Evolutionary conservation across 805 yeast genomes (phyloP).

Genomic region (Helenozyma baotianmanensis): DNA sequence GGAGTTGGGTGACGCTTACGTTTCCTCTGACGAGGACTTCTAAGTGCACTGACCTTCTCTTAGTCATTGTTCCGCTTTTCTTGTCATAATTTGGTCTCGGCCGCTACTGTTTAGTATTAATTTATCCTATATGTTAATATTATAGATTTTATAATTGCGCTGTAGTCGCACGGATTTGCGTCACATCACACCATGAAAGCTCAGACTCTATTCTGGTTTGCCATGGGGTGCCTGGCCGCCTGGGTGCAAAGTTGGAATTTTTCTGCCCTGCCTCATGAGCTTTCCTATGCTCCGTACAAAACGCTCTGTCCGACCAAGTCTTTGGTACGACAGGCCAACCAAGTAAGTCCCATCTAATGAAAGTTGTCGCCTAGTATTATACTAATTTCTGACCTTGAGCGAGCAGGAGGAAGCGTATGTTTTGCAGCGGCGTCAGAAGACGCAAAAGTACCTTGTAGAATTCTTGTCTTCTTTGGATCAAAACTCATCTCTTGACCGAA

Average conservation of each 20-base stretch:
- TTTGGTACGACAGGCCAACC: slow-evolving; percentile 7
- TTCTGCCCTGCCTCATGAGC: too few relatives aligned
- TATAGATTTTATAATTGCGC: slow-evolving; percentile 13
- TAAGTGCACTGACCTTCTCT: slow-evolving; percentile 18
- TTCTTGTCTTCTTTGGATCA: neutral
- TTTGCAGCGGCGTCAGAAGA: too few relatives aligned
- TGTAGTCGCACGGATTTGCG: too few relatives aligned
- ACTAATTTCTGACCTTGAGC: too few relatives aligned
- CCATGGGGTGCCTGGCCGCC: too few relatives aligned
- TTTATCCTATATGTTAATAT: slow-evolving; percentile 17
- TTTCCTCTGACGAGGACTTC: slow-evolving; percentile 81
- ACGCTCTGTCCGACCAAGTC: slow-evolving; percentile 10
- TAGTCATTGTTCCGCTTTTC: slow-evolving; percentile 7
- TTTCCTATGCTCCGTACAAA: slow-evolving; percentile 13
- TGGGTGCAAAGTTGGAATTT: too few relatives aligned
- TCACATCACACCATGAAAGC: too few relatives aligned
- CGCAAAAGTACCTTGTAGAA: too few relatives aligned
- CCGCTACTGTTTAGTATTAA: slow-evolving; percentile 14
- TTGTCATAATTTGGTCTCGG: slow-evolving; percentile 6
- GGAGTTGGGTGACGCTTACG: slow-evolving; percentile 99
- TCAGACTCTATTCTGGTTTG: too few relatives aligned
- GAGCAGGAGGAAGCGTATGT: too few relatives aligned
- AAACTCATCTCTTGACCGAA: slow-evolving; percentile 1
- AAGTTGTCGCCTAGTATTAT: too few relatives aligned
- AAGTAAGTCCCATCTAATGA: slow-evolving; percentile 8